A percentile compares a stretch with the other conserved stretches of the same genome.
Evolutionary conservation across 371 early-diverging fungal genomes (phyloP).

Genomic region (Mortierella sp.): DNA sequence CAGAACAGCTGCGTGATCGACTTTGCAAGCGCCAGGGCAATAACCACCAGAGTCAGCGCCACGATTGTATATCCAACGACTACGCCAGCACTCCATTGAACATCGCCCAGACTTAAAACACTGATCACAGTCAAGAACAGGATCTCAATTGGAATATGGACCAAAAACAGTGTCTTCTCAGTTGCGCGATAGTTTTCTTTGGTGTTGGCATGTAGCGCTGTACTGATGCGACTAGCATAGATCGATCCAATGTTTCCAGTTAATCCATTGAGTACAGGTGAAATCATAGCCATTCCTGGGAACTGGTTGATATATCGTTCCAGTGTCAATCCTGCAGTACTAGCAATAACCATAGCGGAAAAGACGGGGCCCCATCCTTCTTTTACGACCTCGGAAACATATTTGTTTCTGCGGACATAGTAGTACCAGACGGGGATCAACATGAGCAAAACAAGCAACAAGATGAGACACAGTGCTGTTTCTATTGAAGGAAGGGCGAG

Average conservation of each 20-base stretch:
- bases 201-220: conserved; percentile 74
- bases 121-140: conserved; percentile 74
- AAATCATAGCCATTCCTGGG: conserved; percentile 81
- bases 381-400: conserved; percentile 72
- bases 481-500: conserved; percentile 26
- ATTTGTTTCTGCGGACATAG: conserved; percentile 69
- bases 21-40: conserved; percentile 66
- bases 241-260: conserved; percentile 88
- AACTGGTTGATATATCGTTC: conserved; percentile 79
- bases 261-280: conserved; percentile 82
- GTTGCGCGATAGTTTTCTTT: conserved; percentile 66
- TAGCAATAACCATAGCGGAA: conserved; percentile 83
- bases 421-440: conserved; percentile 69
- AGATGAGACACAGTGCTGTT: conserved; percentile 63
- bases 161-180: conserved; percentile 71
- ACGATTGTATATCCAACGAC: conserved; percentile 59
- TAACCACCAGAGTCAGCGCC: conserved; percentile 58
- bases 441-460: conserved; percentile 60
- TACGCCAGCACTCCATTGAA: conserved; percentile 42
- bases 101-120: conserved; percentile 66
- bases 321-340: conserved; percentile 82
- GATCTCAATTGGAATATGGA: conserved; percentile 81
- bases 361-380: conserved; percentile 85
- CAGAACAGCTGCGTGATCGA: conserved; percentile 72
- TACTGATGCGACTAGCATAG: conserved; percentile 86